phyloP scores from a whole-genome alignment of 2,329 filamentous ascomycete genomes.

The Tolypocladium pustulatum region DNA sequence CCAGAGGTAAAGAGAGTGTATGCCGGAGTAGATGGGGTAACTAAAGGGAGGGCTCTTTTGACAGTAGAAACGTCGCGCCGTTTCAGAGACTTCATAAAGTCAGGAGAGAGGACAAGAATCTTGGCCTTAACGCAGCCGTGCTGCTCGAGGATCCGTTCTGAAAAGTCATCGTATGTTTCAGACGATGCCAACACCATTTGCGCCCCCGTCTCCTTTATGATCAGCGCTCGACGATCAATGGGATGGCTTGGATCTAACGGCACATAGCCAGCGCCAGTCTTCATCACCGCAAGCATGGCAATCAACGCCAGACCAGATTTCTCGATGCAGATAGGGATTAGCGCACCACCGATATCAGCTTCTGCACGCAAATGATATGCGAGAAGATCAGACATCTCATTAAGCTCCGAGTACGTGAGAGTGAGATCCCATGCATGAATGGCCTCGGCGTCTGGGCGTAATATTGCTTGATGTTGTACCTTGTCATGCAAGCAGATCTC shows the following conservation, averaged over 20 bases:
- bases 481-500: background rate
- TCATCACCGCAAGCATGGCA: constrained; percentile 5
- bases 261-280: constrained; percentile 6
- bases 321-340: constrained; percentile 5
- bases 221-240: background rate
- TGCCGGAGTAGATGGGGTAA: background rate
- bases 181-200: background rate
- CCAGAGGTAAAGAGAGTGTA: constrained; percentile 45
- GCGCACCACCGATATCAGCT: background rate
- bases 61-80: background rate
- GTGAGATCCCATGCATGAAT: background rate
- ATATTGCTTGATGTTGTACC: background rate
- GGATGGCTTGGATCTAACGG: constrained; percentile 4
- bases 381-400: background rate
- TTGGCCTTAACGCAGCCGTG: background rate
- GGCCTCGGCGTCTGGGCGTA: background rate
- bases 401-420: background rate
- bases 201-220: background rate
- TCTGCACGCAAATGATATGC: background rate
- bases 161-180: background rate
- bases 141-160: background rate
- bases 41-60: background rate
- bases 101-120: background rate
- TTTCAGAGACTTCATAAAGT: background rate
- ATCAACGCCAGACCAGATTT: constrained; percentile 4